Evolutionary conservation across 2,329 filamentous ascomycete species (phyloP).

Genomic region (Capronia americana): DNA sequence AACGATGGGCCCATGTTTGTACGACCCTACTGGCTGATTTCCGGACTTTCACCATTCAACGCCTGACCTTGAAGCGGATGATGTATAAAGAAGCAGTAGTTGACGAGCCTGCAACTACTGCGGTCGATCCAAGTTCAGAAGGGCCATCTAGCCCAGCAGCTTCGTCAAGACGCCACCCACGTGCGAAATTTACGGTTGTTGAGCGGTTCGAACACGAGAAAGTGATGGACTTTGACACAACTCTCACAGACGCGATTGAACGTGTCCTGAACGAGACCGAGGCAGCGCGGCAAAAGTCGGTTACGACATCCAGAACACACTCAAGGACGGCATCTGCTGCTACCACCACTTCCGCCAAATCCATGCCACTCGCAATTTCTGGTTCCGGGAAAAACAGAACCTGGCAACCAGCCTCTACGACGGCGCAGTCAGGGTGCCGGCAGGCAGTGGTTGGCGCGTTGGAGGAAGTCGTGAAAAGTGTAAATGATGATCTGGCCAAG

Average conservation of each 20-base stretch:
- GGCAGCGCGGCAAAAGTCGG: slow-evolving; percentile 15
- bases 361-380: slow-evolving; percentile 39
- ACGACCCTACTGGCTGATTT: slow-evolving; percentile 64
- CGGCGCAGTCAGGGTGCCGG: slow-evolving; percentile 54
- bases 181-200: not conserved
- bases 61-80: slow-evolving; percentile 60
- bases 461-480: slow-evolving; percentile 62
- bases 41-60: slow-evolving; percentile 61
- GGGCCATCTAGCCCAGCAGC: not conserved
- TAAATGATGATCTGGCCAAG: slow-evolving; percentile 57
- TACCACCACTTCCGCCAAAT: slow-evolving; percentile 31
- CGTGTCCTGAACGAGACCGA: slow-evolving; percentile 51
- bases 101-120: not conserved
- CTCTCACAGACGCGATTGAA: slow-evolving; percentile 63
- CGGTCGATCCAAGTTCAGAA: slow-evolving; percentile 4
- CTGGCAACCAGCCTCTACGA: slow-evolving; percentile 6
- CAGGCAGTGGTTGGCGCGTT: slow-evolving; percentile 62
- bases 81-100: slow-evolving; percentile 36
- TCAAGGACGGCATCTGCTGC: slow-evolving; percentile 36
- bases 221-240: slow-evolving; percentile 65
- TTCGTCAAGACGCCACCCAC: not conserved
- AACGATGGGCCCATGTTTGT: slow-evolving; percentile 61
- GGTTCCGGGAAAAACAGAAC: slow-evolving; percentile 24
- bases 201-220: slow-evolving; percentile 57
- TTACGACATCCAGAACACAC: slow-evolving; percentile 27